A percentile compares a stretch with the other conserved stretches of the same genome.
Conservation (phyloP, 257 asterid genomes). For the Solanum corneliomulleri region DNA sequence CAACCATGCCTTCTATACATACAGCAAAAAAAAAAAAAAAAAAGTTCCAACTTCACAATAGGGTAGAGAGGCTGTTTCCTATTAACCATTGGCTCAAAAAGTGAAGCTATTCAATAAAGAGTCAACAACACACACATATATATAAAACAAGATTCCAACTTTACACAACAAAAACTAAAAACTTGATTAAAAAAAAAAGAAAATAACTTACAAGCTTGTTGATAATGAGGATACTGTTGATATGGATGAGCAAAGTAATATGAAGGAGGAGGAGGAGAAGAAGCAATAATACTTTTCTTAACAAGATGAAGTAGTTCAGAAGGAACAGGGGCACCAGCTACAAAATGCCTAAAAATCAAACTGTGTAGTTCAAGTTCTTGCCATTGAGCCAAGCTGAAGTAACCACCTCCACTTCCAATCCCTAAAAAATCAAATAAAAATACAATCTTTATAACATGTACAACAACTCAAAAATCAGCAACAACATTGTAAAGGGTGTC, state of each 20-base stretch:
- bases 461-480: neutral
- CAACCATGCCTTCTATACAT: too few species aligned
- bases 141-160: neutral
- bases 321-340: slow-evolving; percentile 71
- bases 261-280: slow-evolving; percentile 29
- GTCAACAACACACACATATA: neutral
- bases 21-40: neutral
- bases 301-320: slow-evolving; percentile 64
- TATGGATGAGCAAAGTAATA: slow-evolving; percentile 26
- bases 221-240: slow-evolving; percentile 40
- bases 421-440: slow-evolving; percentile 12
- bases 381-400: slow-evolving; percentile 82
- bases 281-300: slow-evolving; percentile 47
- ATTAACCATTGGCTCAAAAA: neutral
- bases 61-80: neutral
- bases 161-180: neutral
- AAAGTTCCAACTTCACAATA: neutral
- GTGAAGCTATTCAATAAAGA: neutral
- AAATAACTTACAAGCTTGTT: slow-evolving; percentile 48
- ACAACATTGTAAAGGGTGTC: neutral
- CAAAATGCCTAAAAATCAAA: slow-evolving; percentile 69
- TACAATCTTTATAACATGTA: neutral
- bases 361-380: slow-evolving; percentile 92
- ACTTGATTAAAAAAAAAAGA: neutral
- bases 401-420: slow-evolving; percentile 54